Conservation (phyloP, 1,139 yeast species). For the Suhomyces kunorum region DNA sequence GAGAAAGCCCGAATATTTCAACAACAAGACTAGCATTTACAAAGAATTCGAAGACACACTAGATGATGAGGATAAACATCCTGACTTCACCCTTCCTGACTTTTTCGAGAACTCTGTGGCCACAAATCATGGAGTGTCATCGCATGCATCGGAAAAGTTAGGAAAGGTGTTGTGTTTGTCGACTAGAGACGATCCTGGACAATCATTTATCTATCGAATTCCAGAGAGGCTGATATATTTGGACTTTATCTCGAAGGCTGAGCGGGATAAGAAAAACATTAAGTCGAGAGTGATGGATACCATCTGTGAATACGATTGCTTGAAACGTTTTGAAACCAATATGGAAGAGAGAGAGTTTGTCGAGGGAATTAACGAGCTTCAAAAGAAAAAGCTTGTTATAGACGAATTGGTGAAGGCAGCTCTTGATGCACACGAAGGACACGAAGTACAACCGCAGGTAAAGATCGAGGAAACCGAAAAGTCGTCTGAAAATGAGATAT, state of each 20-base stretch:
- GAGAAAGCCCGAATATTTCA: conserved; percentile 30
- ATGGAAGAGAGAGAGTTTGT: conserved; percentile 28
- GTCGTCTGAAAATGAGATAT: background rate
- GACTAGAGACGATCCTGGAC: conserved; percentile 20
- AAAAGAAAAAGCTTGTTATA: conserved; percentile 19
- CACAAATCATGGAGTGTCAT: conserved; percentile 46
- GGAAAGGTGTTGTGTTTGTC: conserved; percentile 42
- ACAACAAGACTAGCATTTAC: conserved; percentile 11
- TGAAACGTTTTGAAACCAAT: conserved; percentile 22
- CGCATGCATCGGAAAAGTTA: conserved; percentile 40
- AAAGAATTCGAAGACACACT: conserved; percentile 13
- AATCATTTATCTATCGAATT: conserved; percentile 57
- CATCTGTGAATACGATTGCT: conserved; percentile 27
- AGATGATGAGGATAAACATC: conserved; percentile 21
- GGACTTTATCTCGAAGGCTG: conserved; percentile 64
- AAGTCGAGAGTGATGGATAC: conserved; percentile 30
- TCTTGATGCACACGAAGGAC: conserved; percentile 14
- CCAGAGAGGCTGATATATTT: conserved; percentile 74
- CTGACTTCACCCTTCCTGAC: conserved; percentile 45
- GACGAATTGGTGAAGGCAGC: conserved; percentile 31
- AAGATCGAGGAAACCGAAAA: background rate
- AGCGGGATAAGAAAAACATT: conserved; percentile 20
- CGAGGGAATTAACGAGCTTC: conserved; percentile 26
- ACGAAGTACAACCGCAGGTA: background rate
- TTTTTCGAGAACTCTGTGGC: conserved; percentile 40